phyloP scores from a whole-genome alignment of 2,329 filamentous ascomycete species.

The Gliomastix tumulicola region DNA sequence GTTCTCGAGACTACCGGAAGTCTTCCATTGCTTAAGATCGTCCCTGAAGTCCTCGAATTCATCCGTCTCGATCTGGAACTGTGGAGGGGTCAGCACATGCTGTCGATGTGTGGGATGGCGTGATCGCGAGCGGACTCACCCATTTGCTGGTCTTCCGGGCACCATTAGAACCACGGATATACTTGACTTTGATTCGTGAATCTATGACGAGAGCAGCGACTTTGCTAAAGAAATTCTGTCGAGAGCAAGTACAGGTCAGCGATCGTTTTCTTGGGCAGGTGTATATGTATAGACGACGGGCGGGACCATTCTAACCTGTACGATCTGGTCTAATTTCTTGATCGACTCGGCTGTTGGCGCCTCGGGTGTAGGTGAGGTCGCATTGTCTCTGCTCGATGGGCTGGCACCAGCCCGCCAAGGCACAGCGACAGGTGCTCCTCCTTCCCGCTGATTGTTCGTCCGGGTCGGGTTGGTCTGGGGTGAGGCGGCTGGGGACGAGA shows the following conservation, averaged over 20 bases:
- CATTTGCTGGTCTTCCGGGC: conserved; percentile 71
- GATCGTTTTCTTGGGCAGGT: too few relatives aligned
- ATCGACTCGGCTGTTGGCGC: conserved; percentile 59
- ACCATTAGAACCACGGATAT: conserved; percentile 30
- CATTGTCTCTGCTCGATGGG: conserved; percentile 27
- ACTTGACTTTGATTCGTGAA: conserved; percentile 66
- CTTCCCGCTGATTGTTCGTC: conserved; percentile 70
- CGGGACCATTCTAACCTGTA: conserved; percentile 65
- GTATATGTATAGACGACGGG: too few relatives aligned
- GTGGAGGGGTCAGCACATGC: too few relatives aligned
- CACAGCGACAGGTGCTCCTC: conserved; percentile 17
- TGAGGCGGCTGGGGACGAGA: conserved; percentile 66
- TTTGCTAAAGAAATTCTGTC: conserved; percentile 92
- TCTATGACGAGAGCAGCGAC: conserved; percentile 78
- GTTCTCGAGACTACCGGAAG: conserved; percentile 67
- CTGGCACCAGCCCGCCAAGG: conserved; percentile 36
- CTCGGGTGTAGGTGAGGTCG: conserved; percentile 39
- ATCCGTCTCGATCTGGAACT: conserved; percentile 95
- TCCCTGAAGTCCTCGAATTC: conserved; percentile 85
- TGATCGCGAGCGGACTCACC: conserved; percentile 57
- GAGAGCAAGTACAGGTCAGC: too few relatives aligned
- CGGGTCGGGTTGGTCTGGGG: conserved; percentile 66
- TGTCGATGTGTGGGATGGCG: background rate
- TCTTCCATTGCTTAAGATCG: conserved; percentile 76
- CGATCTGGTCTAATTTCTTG: conserved; percentile 85